Evolutionary conservation across 345 rosid genomes (phyloP).

Genomic region (Anacardium occidentale): DNA sequence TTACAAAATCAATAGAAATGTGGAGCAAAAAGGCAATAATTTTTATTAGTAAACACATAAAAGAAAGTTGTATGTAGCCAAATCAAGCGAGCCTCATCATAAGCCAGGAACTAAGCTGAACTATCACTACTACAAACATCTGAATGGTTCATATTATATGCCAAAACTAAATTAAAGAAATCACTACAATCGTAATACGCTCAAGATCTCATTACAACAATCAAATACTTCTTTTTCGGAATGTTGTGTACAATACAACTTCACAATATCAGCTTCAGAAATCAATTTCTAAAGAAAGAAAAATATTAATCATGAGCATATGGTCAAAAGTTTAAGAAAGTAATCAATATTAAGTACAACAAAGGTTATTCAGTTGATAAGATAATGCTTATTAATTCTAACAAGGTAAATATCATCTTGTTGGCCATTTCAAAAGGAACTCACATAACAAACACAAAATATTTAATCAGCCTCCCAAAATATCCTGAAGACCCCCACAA

Average conservation of each 20-base stretch:
- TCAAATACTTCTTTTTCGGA: too few species aligned
- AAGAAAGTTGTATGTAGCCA: too few species aligned
- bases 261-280: background rate
- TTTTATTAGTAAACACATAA: background rate
- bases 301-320: background rate
- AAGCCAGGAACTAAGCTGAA: background rate
- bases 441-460: background rate
- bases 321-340: background rate
- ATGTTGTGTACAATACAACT: background rate
- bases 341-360: too few species aligned
- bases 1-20: background rate
- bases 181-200: background rate
- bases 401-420: too few species aligned
- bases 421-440: background rate
- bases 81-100: too few species aligned
- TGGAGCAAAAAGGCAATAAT: too few species aligned
- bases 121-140: background rate
- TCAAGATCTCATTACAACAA: background rate
- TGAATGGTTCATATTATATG: background rate
- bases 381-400: too few species aligned
- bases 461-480: too few species aligned
- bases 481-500: too few species aligned
- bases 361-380: too few species aligned
- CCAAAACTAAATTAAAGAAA: background rate
- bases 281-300: background rate